Evolutionary conservation across 352 stramenopile genomes (phyloP).

Genomic region (Phytopythium vexans): DNA sequence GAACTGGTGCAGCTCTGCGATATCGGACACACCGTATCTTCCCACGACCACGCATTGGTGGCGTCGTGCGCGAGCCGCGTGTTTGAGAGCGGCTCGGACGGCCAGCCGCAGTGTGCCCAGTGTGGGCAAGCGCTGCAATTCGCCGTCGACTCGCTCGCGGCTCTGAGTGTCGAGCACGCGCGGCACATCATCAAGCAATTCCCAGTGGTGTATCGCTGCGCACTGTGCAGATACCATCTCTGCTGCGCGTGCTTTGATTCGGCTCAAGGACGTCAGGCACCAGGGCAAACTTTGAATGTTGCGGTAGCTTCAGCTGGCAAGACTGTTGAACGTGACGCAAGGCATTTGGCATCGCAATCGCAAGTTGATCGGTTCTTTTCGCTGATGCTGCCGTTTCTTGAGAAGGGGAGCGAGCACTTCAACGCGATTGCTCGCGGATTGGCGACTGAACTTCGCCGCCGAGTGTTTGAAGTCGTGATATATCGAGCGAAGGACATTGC

Average conservation of each 20-base stretch:
- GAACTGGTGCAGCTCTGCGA: slow-evolving; percentile 13
- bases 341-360: slow-evolving; percentile 21
- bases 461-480: slow-evolving; percentile 32
- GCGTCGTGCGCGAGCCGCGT: slow-evolving; percentile 9
- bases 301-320: too few species aligned
- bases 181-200: not conserved
- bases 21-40: slow-evolving; percentile 10
- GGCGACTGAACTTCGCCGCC: slow-evolving; percentile 19
- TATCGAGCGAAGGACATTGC: slow-evolving; percentile 29
- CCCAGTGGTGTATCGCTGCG: slow-evolving; percentile 21
- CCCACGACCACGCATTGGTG: slow-evolving; percentile 17
- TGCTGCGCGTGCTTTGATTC: slow-evolving; percentile 20
- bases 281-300: slow-evolving; percentile 6
- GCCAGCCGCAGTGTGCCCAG: slow-evolving; percentile 7
- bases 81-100: slow-evolving; percentile 7
- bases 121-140: slow-evolving; percentile 9
- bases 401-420: not conserved
- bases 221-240: slow-evolving; percentile 23
- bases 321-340: too few species aligned
- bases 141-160: not conserved
- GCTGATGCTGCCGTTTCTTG: slow-evolving; percentile 13
- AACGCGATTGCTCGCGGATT: slow-evolving; percentile 11
- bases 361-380: slow-evolving; percentile 18
- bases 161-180: not conserved
- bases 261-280: not conserved